Evolutionary conservation across 257 asterid species (phyloP).

Genomic region (Mitragyna speciosa): DNA sequence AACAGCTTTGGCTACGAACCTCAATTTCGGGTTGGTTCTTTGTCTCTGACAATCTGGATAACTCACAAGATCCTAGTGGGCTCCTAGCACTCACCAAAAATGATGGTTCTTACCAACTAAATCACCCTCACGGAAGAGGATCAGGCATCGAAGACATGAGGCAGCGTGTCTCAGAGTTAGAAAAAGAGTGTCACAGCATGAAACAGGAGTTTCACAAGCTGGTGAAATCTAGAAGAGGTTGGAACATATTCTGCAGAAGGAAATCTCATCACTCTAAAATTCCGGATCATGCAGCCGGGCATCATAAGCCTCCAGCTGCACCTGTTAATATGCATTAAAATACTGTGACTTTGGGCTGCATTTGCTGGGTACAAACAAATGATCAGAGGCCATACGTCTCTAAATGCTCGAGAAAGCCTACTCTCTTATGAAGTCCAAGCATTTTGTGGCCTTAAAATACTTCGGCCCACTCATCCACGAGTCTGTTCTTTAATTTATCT

Average conservation of each 20-base stretch:
- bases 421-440: not conserved
- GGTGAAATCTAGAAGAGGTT: slow-evolving; percentile 55
- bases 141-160: slow-evolving; percentile 56
- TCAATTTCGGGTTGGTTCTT: slow-evolving; percentile 89
- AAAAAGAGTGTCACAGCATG: slow-evolving; percentile 79
- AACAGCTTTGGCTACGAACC: slow-evolving; percentile 79
- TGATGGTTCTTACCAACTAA: slow-evolving; percentile 21
- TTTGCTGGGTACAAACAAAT: no score
- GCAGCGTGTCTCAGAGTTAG: slow-evolving; percentile 72
- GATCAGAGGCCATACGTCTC: no score
- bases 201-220: slow-evolving; percentile 66
- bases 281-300: slow-evolving; percentile 22
- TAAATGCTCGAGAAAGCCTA: no score
- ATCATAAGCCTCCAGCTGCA: not conserved
- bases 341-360: not conserved
- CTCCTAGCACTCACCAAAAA: slow-evolving; percentile 35
- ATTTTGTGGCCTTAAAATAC: not conserved
- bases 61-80: slow-evolving; percentile 50
- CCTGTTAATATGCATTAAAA: not conserved
- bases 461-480: not conserved
- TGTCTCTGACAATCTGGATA: slow-evolving; percentile 68
- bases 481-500: no score
- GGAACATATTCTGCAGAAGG: slow-evolving; percentile 81
- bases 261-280: slow-evolving; percentile 30
- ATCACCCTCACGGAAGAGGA: slow-evolving; percentile 15